These are phyloP conservation scores for Hypoxylon lienhwacheense DNA, from an alignment of 495 filamentous ascomycete species.

Conservation along the genomic window DNA sequence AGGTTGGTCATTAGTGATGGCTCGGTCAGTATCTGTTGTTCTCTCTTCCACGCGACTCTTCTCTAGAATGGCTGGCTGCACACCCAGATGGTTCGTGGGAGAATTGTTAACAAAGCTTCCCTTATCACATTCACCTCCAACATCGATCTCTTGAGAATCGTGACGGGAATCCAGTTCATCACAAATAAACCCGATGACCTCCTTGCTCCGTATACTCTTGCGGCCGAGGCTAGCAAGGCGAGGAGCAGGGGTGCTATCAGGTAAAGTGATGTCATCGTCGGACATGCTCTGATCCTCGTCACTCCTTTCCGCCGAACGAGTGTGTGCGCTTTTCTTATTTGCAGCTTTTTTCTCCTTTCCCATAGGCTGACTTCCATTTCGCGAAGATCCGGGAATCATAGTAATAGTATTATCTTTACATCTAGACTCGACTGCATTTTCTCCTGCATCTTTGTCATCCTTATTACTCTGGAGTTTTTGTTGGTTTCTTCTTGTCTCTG, in stretches of 20 bases:
- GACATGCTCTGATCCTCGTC: background rate
- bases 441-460: background rate
- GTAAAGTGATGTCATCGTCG: background rate
- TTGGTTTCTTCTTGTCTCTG: background rate
- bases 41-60: background rate
- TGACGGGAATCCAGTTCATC: slow-evolving; percentile 20
- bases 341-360: slow-evolving; percentile 3
- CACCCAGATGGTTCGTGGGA: background rate
- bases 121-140: background rate
- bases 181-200: slow-evolving; percentile 46
- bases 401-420: background rate
- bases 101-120: background rate
- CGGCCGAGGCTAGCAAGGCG: slow-evolving; percentile 44
- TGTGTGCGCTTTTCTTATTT: background rate
- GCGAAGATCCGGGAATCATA: background rate
- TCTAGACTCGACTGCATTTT: background rate
- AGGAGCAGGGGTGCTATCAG: slow-evolving; percentile 20
- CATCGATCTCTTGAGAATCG: background rate
- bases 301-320: background rate
- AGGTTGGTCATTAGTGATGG: background rate
- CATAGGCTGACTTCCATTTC: slow-evolving; percentile 2
- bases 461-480: background rate
- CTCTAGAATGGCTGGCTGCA: background rate
- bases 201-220: slow-evolving; percentile 48
- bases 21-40: background rate